Conservation (phyloP, 2,329 filamentous ascomycete genomes). For the Colletotrichum siamense region DNA sequence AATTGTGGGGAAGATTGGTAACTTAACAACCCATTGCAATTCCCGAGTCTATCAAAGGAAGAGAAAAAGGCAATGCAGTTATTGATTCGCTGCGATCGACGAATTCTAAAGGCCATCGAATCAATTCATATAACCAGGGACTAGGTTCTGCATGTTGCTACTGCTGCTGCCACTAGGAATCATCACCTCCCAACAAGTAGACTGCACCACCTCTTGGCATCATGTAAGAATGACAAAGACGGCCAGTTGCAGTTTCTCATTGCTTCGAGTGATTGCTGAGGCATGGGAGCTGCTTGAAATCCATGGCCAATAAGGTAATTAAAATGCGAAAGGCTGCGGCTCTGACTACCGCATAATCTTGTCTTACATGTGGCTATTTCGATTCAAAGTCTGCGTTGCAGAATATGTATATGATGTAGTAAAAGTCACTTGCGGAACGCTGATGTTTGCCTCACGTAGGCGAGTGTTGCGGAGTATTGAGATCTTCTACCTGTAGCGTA, state of each 20-base stretch:
- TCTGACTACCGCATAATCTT: not conserved
- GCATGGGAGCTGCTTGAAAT: not conserved
- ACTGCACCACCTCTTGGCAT: not conserved
- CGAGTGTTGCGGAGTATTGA: not conserved
- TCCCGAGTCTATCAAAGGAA: not conserved
- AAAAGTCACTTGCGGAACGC: too few species aligned
- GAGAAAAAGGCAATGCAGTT: not conserved
- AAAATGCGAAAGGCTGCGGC: not conserved
- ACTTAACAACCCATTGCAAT: not conserved
- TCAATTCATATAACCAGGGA: not conserved
- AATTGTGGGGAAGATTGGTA: not conserved
- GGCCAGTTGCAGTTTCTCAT: not conserved
- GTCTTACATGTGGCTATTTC: not conserved
- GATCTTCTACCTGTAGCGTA: not conserved
- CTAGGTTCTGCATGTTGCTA: not conserved
- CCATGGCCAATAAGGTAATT: not conserved
- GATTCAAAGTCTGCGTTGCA: not conserved
- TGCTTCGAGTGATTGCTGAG: not conserved
- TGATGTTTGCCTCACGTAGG: not conserved
- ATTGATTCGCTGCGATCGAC: not conserved
- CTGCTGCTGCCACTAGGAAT: not conserved
- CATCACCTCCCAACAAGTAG: not conserved
- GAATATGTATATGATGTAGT: not conserved
- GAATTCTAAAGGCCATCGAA: not conserved
- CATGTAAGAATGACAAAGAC: not conserved